These are phyloP conservation scores for Trametes coccinea DNA, from an alignment of 768 basidiomycete genomes.

Conservation along the genomic window DNA sequence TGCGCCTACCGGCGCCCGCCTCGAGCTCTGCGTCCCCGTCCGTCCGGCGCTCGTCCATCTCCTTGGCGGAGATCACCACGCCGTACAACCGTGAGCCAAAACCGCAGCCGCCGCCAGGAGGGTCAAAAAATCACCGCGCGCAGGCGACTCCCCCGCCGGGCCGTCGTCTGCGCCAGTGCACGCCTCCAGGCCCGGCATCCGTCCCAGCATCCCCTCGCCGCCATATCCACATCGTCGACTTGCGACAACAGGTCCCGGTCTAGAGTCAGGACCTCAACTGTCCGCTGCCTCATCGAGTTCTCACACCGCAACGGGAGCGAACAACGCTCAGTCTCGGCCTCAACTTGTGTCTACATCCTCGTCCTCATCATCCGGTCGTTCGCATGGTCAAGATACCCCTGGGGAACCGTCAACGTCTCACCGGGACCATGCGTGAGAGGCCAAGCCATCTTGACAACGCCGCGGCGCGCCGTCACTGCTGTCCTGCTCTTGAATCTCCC, in stretches of 20 bases:
- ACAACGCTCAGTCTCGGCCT: not conserved
- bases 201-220: slow-evolving; percentile 16
- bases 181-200: slow-evolving; percentile 29
- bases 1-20: slow-evolving; percentile 19
- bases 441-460: not conserved
- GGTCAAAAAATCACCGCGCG: slow-evolving; percentile 79
- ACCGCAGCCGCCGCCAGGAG: slow-evolving; percentile 24
- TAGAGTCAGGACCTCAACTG: slow-evolving; percentile 9
- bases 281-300: not conserved
- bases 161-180: slow-evolving; percentile 68
- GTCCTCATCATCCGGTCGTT: slow-evolving; percentile 1
- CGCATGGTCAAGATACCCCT: slow-evolving; percentile 1
- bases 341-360: not conserved
- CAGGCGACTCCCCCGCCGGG: slow-evolving; percentile 72
- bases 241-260: slow-evolving; percentile 18
- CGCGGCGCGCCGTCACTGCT: slow-evolving; percentile 1
- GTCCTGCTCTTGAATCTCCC: not conserved
- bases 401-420: slow-evolving; percentile 6
- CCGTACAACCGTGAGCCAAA: slow-evolving; percentile 33
- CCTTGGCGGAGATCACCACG: slow-evolving; percentile 43
- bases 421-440: slow-evolving; percentile 10
- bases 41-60: slow-evolving; percentile 40
- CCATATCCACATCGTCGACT: slow-evolving; percentile 25
- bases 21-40: slow-evolving; percentile 23
- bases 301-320: not conserved